Base-by-base conservation (phyloP, 768 basidiomycete genomes). In the Mrakia gelida region DNA sequence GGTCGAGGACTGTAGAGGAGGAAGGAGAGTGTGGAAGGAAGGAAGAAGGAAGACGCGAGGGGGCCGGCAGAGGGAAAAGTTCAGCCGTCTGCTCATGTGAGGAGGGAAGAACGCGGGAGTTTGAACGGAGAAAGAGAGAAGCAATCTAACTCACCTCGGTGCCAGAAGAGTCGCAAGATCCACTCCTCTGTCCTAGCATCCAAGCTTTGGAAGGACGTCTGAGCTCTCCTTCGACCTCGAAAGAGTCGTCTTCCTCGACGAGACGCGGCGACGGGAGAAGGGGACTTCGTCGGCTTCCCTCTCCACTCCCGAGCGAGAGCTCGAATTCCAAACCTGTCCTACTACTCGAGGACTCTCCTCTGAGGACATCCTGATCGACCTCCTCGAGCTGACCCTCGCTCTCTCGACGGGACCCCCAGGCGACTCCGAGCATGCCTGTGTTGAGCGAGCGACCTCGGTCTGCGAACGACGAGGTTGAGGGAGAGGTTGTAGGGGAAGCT, bases 371-470 rank as follows among this genome's bases (percentile, higher is more conserved):
- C 23, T 18, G 67, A 26, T 38, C 26, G 41, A 41, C 67, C 1
- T 70, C 41, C 34, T 70, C 67, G 16, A 70, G 67, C 26, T n/a
- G 34, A 9, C 34, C 11, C 7, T 70, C 67, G 23, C 67, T 70
- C 67, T 10, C 21, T 26, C 67, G 32, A 11, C 67, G 41, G 4
- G 67, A 70, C 13, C 34, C 67, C 67, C 67, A 70, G 10, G 67
- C 67, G 67, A 70, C 67, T 34, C 67, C 67, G 38, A 70, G 67
- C 67, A 70, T 70, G 32, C 67, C 26, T n/a, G 67, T 34, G 65
- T 32, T 67, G 6, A 3, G 34, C 67, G 67, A 7, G 4, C 41
- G 34, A n/a, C 38, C 67, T 70, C 67, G 67, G 23, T 70, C 67
- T 26, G 67, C 34, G 34, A 38, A n/a, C 34, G 67, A 70, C 38